Conservation (phyloP, 1,284 basidiomycete genomes). For the Neonothopanus nambi region DNA sequence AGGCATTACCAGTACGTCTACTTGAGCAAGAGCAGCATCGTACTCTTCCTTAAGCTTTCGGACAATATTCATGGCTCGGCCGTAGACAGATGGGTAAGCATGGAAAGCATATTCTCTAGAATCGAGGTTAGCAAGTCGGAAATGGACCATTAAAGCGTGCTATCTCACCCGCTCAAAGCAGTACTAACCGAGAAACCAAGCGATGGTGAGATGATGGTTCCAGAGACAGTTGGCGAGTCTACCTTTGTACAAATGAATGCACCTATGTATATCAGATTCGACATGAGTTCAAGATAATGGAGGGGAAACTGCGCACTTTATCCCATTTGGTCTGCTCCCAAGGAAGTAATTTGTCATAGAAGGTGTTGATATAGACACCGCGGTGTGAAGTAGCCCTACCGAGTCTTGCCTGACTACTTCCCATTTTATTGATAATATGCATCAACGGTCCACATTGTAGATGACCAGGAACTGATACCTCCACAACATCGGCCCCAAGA, state of each 20-base stretch:
- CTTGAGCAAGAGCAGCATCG: slow-evolving; percentile 34
- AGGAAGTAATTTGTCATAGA: slow-evolving; percentile 36
- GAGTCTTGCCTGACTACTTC: slow-evolving; percentile 20
- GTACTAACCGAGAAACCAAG: slow-evolving; percentile 14
- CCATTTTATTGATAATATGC: slow-evolving; percentile 25
- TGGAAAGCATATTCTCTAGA: slow-evolving; percentile 18
- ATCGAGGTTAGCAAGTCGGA: background rate
- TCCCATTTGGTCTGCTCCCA: slow-evolving; percentile 42
- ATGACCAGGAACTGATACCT: slow-evolving; percentile 34
- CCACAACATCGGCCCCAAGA: slow-evolving; percentile 40
- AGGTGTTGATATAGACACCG: slow-evolving; percentile 39
- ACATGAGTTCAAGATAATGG: background rate
- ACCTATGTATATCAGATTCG: background rate
- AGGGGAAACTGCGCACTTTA: slow-evolving; percentile 22
- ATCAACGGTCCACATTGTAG: slow-evolving; percentile 11
- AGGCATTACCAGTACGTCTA: slow-evolving; percentile 47
- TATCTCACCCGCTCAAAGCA: slow-evolving; percentile 16
- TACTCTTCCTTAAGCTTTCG: slow-evolving; percentile 43
- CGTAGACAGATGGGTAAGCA: slow-evolving; percentile 25
- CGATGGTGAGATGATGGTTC: background rate
- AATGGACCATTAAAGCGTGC: too few species aligned
- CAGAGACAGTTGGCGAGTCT: background rate
- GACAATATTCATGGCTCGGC: slow-evolving; percentile 40
- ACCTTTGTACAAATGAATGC: slow-evolving; percentile 9
- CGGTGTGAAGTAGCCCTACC: slow-evolving; percentile 31